Evolutionary conservation across 2,329 filamentous ascomycete genomes (phyloP).

Genomic region (Zymoseptoria passerinii): DNA sequence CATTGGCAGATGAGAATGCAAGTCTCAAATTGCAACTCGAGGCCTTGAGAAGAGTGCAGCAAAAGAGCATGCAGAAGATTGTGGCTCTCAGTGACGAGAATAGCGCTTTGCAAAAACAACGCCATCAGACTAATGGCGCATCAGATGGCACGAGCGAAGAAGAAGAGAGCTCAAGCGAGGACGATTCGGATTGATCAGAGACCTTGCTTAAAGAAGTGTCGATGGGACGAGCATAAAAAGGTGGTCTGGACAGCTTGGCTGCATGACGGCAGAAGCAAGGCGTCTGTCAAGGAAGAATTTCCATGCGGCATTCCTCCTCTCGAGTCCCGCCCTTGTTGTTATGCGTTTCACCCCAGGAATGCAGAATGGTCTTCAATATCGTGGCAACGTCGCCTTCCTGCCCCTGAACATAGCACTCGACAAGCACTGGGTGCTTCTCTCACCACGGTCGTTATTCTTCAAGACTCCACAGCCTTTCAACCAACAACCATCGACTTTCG

Average conservation of each 20-base stretch:
- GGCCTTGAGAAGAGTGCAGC: constrained; percentile 38
- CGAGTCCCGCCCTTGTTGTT: constrained; percentile 25
- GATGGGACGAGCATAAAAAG: neutral
- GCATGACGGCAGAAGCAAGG: neutral
- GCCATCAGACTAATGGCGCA: constrained; percentile 20
- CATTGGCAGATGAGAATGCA: constrained; percentile 23
- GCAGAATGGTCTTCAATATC: constrained; percentile 9
- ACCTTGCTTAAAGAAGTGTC: neutral
- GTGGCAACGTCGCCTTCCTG: neutral
- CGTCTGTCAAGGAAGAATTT: neutral
- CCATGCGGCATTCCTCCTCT: constrained; percentile 19
- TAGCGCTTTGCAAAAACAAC: constrained; percentile 28
- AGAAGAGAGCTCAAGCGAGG: constrained; percentile 4
- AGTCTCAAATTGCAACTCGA: constrained; percentile 33
- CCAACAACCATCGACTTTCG: constrained; percentile 1
- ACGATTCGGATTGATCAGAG: neutral
- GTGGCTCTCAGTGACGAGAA: constrained; percentile 37
- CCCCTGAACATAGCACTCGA: constrained; percentile 1
- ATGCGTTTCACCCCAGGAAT: constrained; percentile 23
- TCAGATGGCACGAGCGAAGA: neutral
- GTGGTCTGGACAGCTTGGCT: neutral
- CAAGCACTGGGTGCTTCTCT: constrained; percentile 12
- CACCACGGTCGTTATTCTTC: constrained; percentile 7
- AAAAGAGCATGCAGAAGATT: constrained; percentile 38
- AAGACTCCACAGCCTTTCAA: constrained; percentile 5